phyloP scores from a whole-genome alignment of 2,329 filamentous ascomycete species.

The Herpotrichia juniperi region DNA sequence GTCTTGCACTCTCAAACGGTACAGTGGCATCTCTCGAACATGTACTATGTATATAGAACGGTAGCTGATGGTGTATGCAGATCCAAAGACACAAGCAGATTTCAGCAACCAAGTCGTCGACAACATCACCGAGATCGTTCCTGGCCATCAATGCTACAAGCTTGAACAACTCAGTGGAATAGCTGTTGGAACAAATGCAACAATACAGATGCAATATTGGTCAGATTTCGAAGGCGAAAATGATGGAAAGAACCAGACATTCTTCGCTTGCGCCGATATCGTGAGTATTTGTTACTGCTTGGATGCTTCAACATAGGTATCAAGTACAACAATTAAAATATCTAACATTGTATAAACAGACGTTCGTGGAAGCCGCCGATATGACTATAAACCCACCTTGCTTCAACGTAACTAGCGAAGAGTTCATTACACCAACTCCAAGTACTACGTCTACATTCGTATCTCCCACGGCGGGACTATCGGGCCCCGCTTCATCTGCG shows the following conservation, averaged over 20 bases:
- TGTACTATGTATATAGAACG: background rate
- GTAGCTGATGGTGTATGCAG: constrained; percentile 10
- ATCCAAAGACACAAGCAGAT: constrained; percentile 48
- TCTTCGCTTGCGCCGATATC: constrained; percentile 57
- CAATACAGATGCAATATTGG: constrained; percentile 53
- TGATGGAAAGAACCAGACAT: constrained; percentile 47
- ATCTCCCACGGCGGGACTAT: constrained; percentile 19
- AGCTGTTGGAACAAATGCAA: constrained; percentile 50
- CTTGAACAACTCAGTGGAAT: constrained; percentile 42
- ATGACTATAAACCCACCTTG: constrained; percentile 52
- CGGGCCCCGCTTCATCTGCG: constrained; percentile 7
- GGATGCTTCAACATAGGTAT: background rate
- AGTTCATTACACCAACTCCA: constrained; percentile 37
- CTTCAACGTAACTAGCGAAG: constrained; percentile 53
- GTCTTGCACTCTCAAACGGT: constrained; percentile 61
- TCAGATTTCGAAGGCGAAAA: constrained; percentile 49
- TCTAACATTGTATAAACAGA: constrained; percentile 21
- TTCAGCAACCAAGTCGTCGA: constrained; percentile 45
- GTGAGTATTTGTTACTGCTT: constrained; percentile 14
- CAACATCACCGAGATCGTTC: constrained; percentile 48
- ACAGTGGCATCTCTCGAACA: constrained; percentile 18
- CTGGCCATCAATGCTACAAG: constrained; percentile 54
- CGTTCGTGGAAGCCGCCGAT: constrained; percentile 47
- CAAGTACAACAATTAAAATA: background rate
- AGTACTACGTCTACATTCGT: constrained; percentile 17